Base-by-base conservation (phyloP, 1,284 basidiomycete genomes). In the Naganishia cerealis region DNA sequence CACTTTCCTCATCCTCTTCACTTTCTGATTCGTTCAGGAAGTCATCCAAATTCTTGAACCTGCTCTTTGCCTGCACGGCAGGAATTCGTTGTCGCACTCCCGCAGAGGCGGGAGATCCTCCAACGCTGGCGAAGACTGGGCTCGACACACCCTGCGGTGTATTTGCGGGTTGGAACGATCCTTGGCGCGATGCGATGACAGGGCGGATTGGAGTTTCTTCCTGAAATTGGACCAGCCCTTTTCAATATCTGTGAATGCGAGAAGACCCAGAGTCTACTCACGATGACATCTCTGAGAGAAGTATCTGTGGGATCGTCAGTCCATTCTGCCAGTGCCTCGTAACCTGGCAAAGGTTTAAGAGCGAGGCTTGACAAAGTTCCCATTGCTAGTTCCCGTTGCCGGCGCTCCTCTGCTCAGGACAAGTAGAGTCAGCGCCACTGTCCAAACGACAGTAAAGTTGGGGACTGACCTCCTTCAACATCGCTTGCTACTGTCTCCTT, bases 231-330 rank as follows among this genome's bases (percentile, higher is more conserved):
- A 40, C 74, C 75, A 56, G 80, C 79, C 29, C 53, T 24, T 43
- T 24, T 21, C 55, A 55, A 43, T 13, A 15, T 9, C 43, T 36
- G 54, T 42, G 46, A 18, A 42, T 9, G 54, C 21, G n/a, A 29
- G 15, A 39, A 42, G 33, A 26, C 4, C 2, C 2, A 50, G 24
- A 46, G 24, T 38, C 39, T n/a, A 33, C 61, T 54, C 9, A 63
- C 61, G 12, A 54, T 79, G 2, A 78, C 76, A 67, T 83, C 82
- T 50, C 82, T 76, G 13, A 83, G 69, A 1, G 77, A 75, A 8
- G 79, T 71, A 70, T 82, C 82, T 16, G 81, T 82, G 8, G 81
- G 81, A 69, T 82, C 81, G 65, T 82, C 79, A 4, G 79, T 79
- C 82, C 82, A 83, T 36, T 78, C 78, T 12, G 78, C 79, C 21